Conservation (phyloP, 176 grass and related monocot species). For the Hordeum vulgare region MorexV3_pseudomolecules_assembly NC_058519.1:79852881-79853380, state of each 20-base stretch:
- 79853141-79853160: not conserved
- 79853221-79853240: not conserved
- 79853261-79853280: not conserved
- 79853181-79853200: no score
- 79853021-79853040: constrained; percentile 24
- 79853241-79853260: not conserved
- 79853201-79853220: not conserved
- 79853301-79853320: not conserved
- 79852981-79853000: not conserved
- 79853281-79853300: not conserved
- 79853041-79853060: not conserved
- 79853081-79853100: no score
- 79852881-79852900: constrained; percentile 39
- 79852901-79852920: not conserved
- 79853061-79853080: no score
- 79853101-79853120: no score
- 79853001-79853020: not conserved
- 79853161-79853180: not conserved
- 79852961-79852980: not conserved
- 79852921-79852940: not conserved
- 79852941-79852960: not conserved
- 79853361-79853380: not conserved
- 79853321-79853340: not conserved
- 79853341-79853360: not conserved
- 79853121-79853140: no score